Percentiles rank a stretch among this genome's conserved stretches.
Conservation (phyloP, 352 stramenopile species). For the Phytopythium mirpurense region DNA sequence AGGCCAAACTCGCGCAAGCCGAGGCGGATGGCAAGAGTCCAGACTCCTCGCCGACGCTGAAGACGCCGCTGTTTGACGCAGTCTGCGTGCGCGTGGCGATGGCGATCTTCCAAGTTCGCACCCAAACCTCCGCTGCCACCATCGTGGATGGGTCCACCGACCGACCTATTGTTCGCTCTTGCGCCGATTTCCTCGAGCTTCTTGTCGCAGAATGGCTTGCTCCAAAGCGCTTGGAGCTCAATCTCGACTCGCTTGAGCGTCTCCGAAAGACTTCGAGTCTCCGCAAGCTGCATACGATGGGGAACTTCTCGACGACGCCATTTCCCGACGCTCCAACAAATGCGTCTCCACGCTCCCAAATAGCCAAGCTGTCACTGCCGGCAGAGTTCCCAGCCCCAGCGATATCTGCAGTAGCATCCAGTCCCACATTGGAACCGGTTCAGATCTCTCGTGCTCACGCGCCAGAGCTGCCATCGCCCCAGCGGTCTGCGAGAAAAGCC, state of each 20-base stretch:
- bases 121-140: not conserved
- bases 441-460: not conserved
- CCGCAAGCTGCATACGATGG: not conserved
- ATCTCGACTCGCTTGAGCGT: constrained; percentile 57
- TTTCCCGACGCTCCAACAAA: not conserved
- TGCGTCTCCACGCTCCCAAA: not conserved
- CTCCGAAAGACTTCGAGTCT: constrained; percentile 3
- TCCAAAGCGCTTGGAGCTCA: constrained; percentile 60
- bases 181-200: constrained; percentile 38
- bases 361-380: not conserved
- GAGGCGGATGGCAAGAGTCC: constrained; percentile 7
- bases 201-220: constrained; percentile 53
- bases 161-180: constrained; percentile 14
- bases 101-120: constrained; percentile 56
- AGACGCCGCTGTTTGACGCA: constrained; percentile 31
- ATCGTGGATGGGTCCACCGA: not conserved
- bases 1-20: constrained; percentile 24
- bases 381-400: not conserved
- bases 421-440: not conserved
- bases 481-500: not conserved
- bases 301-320: not conserved
- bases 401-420: not conserved
- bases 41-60: constrained; percentile 1
- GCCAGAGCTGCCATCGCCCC: not conserved
- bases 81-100: constrained; percentile 50